Percentiles rank a stretch among this genome's conserved stretches.
Evolutionary conservation across 768 basidiomycete species (phyloP).

Genomic region (Termitomyces sp.): DNA sequence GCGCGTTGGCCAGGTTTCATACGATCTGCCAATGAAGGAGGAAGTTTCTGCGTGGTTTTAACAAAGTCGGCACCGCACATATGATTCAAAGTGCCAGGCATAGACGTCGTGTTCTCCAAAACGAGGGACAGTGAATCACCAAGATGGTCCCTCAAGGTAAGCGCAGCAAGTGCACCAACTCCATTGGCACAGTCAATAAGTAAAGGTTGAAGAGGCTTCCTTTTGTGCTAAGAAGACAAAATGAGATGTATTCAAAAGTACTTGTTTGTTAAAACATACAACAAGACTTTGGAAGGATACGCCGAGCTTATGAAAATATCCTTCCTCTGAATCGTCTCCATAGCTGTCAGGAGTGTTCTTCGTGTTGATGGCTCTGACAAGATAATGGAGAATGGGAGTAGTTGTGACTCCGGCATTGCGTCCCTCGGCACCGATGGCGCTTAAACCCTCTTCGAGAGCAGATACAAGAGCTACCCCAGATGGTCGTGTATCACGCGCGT

Average conservation of each 20-base stretch:
- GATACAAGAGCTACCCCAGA: slow-evolving; percentile 75
- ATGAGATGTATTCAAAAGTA: slow-evolving; percentile 9
- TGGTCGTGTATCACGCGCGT: slow-evolving; percentile 91
- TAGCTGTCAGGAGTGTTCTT: slow-evolving; percentile 75
- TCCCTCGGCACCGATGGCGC: slow-evolving; percentile 63
- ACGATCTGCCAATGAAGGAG: slow-evolving; percentile 66
- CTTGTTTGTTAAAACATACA: slow-evolving; percentile 47
- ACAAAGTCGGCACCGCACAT: slow-evolving; percentile 95
- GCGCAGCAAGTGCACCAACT: slow-evolving; percentile 78
- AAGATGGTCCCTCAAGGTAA: slow-evolving; percentile 58
- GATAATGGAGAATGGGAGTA: slow-evolving; percentile 94
- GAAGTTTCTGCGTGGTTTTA: slow-evolving; percentile 87
- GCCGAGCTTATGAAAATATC: slow-evolving; percentile 82
- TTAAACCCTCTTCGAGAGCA: slow-evolving; percentile 81
- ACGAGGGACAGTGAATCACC: slow-evolving; percentile 59
- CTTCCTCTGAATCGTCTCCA: slow-evolving; percentile 77
- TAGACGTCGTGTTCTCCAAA: slow-evolving; percentile 67
- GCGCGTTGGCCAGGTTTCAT: slow-evolving; percentile 75
- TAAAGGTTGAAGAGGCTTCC: slow-evolving; percentile 54
- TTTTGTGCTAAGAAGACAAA: slow-evolving; percentile 48
- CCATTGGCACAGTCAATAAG: slow-evolving; percentile 99
- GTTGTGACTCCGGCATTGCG: slow-evolving; percentile 85
- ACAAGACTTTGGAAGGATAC: slow-evolving; percentile 83
- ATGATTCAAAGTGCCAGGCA: slow-evolving; percentile 75
- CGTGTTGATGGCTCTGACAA: slow-evolving; percentile 88